Conservation (phyloP, 768 basidiomycete genomes). For the Amanita inopinata region DNA sequence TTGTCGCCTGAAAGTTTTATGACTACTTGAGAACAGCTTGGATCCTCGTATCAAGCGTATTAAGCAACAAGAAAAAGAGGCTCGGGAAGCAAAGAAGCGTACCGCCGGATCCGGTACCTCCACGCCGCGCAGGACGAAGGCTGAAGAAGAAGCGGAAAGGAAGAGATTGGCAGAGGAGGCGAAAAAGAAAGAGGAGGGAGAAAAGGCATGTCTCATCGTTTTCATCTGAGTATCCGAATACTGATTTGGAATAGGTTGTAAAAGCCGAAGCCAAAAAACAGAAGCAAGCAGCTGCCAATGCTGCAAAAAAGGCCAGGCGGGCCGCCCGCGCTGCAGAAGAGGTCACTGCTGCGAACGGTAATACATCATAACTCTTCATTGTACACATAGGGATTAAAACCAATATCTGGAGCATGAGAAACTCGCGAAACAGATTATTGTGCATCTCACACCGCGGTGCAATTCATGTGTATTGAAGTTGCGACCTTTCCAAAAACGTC, state of each 20-base stretch:
- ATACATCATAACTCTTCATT: background rate
- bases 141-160: slow-evolving; percentile 68
- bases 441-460: too few species aligned
- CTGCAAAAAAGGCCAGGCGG: slow-evolving; percentile 83
- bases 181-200: slow-evolving; percentile 56
- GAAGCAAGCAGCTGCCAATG: slow-evolving; percentile 78
- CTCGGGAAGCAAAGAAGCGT: slow-evolving; percentile 82
- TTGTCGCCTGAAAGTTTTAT: background rate
- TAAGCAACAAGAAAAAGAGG: slow-evolving; percentile 93
- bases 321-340: slow-evolving; percentile 45
- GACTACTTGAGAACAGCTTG: too few species aligned
- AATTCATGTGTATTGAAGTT: too few species aligned
- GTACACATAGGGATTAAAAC: too few species aligned
- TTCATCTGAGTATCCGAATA: slow-evolving; percentile 1
- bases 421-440: too few species aligned
- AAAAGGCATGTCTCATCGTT: slow-evolving; percentile 45
- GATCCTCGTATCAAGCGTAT: slow-evolving; percentile 97
- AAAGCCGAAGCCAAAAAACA: slow-evolving; percentile 76
- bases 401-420: too few species aligned
- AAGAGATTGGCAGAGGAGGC: slow-evolving; percentile 74
- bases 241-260: slow-evolving; percentile 27
- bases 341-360: slow-evolving; percentile 8
- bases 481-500: too few species aligned
- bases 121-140: slow-evolving; percentile 59
- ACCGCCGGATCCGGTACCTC: slow-evolving; percentile 36